Percentiles rank a stretch among this genome's conserved stretches.
Evolutionary conservation across 345 rosid genomes (phyloP).

Genomic region (Eucalyptus caleyi): DNA sequence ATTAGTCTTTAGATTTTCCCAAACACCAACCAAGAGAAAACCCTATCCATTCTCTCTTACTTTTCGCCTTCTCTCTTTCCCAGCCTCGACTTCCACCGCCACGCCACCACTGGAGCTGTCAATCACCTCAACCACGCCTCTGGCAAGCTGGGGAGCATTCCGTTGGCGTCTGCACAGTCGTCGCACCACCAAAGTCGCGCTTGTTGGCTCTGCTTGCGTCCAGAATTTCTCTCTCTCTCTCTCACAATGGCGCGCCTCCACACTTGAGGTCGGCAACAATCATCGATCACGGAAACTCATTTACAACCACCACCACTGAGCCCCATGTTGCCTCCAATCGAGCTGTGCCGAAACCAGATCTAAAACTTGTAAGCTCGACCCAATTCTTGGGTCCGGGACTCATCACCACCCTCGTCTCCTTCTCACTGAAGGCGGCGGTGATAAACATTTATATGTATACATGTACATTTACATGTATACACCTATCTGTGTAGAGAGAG

Average conservation of each 20-base stretch:
- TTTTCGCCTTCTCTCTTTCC: neutral
- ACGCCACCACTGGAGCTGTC: neutral
- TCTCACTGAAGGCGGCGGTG: neutral
- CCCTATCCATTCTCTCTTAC: neutral
- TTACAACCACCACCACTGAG: neutral
- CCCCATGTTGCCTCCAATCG: neutral
- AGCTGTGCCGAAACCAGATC: neutral
- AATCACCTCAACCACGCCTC: neutral
- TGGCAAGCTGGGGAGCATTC: neutral
- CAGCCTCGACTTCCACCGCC: neutral
- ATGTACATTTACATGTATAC: neutral
- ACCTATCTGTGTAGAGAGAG: neutral
- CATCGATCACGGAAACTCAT: neutral
- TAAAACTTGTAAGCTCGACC: neutral
- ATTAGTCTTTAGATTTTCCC: no score
- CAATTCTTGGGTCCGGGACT: neutral
- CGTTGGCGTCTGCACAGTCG: neutral
- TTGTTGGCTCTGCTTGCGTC: neutral
- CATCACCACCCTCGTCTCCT: neutral
- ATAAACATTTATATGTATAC: neutral
- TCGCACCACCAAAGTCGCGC: neutral
- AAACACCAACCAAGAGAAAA: no score
- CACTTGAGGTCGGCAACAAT: neutral
- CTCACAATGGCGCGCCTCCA: neutral
- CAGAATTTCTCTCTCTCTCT: neutral